These are phyloP conservation scores for Lactifluus echinatus DNA, from an alignment of 768 basidiomycete species.

Conservation along the genomic window DNA sequence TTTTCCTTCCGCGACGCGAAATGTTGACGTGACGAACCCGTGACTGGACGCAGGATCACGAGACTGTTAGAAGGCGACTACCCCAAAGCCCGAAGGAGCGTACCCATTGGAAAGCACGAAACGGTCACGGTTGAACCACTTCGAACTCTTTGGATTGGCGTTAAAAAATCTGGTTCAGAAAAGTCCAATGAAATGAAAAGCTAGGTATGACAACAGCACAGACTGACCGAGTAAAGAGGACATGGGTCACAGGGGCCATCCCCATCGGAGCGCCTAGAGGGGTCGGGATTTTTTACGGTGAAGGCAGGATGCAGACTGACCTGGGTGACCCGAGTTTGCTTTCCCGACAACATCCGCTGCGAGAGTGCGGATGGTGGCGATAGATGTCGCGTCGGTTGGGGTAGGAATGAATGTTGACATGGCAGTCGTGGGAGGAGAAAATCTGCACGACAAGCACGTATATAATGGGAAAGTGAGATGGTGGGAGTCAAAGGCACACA, in stretches of 20 bases:
- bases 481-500: constrained; percentile 1
- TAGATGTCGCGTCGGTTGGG: constrained; percentile 44
- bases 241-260: constrained; percentile 76
- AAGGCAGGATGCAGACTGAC: constrained; percentile 30
- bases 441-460: not conserved
- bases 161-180: constrained; percentile 60
- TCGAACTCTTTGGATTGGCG: constrained; percentile 79
- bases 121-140: constrained; percentile 95
- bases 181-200: constrained; percentile 1
- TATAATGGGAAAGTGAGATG: constrained; percentile 15
- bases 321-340: constrained; percentile 93
- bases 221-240: constrained; percentile 75
- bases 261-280: constrained; percentile 83
- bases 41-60: constrained; percentile 38
- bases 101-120: constrained; percentile 95
- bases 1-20: too few species aligned
- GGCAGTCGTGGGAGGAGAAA: constrained; percentile 3
- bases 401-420: constrained; percentile 36
- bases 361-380: constrained; percentile 69
- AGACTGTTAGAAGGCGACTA: constrained; percentile 9
- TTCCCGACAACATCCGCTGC: constrained; percentile 72
- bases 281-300: not conserved
- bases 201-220: not conserved
- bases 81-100: constrained; percentile 24
- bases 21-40: constrained; percentile 47